Percentiles rank a stretch among this genome's conserved stretches.
Conservation (phyloP, 2,329 filamentous ascomycete genomes). For the Graphilbum sp. region DNA sequence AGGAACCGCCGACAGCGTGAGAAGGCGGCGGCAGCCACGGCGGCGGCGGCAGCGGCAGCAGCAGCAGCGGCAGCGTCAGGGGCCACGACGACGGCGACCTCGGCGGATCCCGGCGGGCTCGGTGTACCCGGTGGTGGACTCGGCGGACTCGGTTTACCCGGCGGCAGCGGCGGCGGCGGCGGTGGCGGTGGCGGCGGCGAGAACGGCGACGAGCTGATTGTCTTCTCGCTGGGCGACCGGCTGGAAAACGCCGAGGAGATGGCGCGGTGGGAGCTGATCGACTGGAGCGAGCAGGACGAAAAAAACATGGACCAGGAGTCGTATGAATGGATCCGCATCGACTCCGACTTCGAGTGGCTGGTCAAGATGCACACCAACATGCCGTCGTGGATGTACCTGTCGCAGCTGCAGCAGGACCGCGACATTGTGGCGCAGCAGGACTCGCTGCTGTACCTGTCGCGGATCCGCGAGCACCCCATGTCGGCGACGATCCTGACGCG, state of each 20-base stretch:
- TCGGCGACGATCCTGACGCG: conserved; percentile 79
- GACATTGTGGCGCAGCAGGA: conserved; percentile 82
- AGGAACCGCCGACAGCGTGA: conserved; percentile 71
- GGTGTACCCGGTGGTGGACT: too few relatives aligned
- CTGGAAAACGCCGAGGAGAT: conserved; percentile 71
- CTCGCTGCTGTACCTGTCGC: conserved; percentile 58
- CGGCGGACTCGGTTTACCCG: too few relatives aligned
- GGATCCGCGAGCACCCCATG: conserved; percentile 54
- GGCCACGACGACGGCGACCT: conserved; percentile 32
- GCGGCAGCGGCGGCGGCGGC: conserved; percentile 37
- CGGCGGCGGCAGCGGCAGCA: conserved; percentile 18
- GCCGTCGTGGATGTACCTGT: conserved; percentile 94
- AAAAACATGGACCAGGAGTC: conserved; percentile 87
- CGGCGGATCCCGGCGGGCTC: too few relatives aligned
- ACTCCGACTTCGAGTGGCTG: conserved; percentile 97
- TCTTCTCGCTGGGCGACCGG: conserved; percentile 77
- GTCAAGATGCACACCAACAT: conserved; percentile 68
- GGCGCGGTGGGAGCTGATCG: conserved; percentile 65
- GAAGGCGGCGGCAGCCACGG: conserved; percentile 46
- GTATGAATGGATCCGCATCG: conserved; percentile 96
- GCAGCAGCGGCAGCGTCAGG: neutral
- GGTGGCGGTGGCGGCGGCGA: conserved; percentile 23
- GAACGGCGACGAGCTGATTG: conserved; percentile 53
- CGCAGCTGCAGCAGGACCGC: conserved; percentile 89
- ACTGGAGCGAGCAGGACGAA: conserved; percentile 84